Base-by-base conservation (phyloP, 2,329 filamentous ascomycete genomes). In the Neonectria magnoliae region DNA sequence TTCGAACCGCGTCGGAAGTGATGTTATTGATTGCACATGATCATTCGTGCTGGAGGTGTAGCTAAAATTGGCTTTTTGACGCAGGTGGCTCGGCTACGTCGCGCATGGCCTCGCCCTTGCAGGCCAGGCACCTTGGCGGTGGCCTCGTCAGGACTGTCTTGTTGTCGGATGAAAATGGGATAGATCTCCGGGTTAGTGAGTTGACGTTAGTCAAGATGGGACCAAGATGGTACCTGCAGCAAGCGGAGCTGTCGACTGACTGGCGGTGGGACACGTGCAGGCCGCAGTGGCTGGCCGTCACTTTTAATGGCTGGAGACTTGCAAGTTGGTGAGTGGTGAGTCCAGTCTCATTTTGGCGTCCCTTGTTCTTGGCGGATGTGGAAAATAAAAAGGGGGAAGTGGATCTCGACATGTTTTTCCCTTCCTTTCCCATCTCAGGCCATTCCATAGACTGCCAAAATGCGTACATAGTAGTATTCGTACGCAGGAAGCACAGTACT, bases 161-260 rank as follows among this genome's bases (percentile, higher is more conserved):
- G 25, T 41, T 38, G 27, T 56, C 29, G 57, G 60, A 53, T 57
- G 53, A 14, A 64, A 62, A 64, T 47, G 44, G 57, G 36, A 64
- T 69, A 66, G 68, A 72, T 72, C 70, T 68, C 68, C 69, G 70
- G 36, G 36, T 5, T 38, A 25, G 22, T 25, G 22, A 25, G 22
- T 25, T 5, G 22, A 25, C 22, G 22, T 25, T 25, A 71, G 60
- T 68, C 42, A 57, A 68, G 60, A 72, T 67, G 67, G 68, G 57
- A 62, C 54, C 11, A 38, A 73, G 71, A 73, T 73, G 65, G 71
- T 73, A 73, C 71, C 71, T 73, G 71, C 71, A 73, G 69, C 25
- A 66, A 55, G 71, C 60, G 65, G 64, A 68, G 55, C 55, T 58
- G 54, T 53, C 57, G 27, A 51, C 60, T 63, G 63, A 51, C 52